Base-by-base conservation (phyloP, 2,329 filamentous ascomycete genomes). In the Sphaerulina musiva region DNA sequence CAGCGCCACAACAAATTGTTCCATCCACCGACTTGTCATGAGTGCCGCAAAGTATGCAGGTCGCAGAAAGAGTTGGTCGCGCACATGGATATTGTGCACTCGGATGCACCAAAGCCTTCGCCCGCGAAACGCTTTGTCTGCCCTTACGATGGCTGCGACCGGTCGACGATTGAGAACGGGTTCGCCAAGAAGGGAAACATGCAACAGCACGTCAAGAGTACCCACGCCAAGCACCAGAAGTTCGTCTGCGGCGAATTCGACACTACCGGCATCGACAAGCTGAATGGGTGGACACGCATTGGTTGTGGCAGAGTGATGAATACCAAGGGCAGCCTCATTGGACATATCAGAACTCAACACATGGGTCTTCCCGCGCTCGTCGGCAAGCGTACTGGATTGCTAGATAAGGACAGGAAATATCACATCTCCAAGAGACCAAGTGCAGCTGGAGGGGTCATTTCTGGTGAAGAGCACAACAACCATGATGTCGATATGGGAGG, bases 101-200 rank as follows among this genome's bases (percentile, higher is more conserved):
- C 49, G 14, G 36, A 23, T 14, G 38, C 55, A 32, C 34, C 41
- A 17, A 34, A 26, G 29, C 38, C 47, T 14, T 44, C 45, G 10
- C 52, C 34, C n/a, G 53, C 46, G 14, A 62, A 61, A 53, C 55
- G 48, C 20, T 59, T 59, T 26, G 48, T 62, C 40, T 68, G 49
- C 46, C 61, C 47, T 41, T 60, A 45, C 54, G 62, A 62, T 40
- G 81, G 77, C 0, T 81, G 85, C 48, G 69, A 73, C 1, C 95
- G 92, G 68, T 78, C 82, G 0, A 78, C 84, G 65, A 72, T 77
- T 0, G 84, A 80, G 20, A 96, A 87, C 66, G 81, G 77, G 51
- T 96, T 96, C 70, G 91, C 88, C 14, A 87, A 86, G 66, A 83
- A 81, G 57, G 85, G 86, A n/a, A 96, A 95, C 64, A 77, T 95